These are phyloP conservation scores for Aspergillus sclerotioniger DNA, from an alignment of 495 filamentous ascomycete species.

Conservation along the genomic window DNA sequence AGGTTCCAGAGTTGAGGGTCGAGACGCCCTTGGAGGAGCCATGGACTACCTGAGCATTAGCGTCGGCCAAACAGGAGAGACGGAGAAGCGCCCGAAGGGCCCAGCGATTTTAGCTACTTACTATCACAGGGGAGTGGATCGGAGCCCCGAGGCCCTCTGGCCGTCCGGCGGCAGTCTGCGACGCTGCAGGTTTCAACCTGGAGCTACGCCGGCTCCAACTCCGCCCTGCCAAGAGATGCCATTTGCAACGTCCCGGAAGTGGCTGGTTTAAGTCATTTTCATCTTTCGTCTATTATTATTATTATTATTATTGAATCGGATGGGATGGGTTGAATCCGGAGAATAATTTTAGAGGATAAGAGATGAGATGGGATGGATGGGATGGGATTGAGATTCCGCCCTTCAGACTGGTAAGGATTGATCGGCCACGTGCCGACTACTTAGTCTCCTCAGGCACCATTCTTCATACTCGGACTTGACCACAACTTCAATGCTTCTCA, in stretches of 20 bases:
- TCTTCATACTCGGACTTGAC: not conserved
- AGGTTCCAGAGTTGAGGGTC: conserved; percentile 3
- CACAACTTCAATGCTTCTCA: not conserved
- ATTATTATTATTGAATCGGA: not conserved
- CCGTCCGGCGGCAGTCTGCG: conserved; percentile 32
- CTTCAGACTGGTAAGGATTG: not conserved
- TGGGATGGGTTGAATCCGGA: not conserved
- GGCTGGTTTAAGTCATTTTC: not conserved
- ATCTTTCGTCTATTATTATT: not conserved
- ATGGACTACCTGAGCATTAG: conserved; percentile 20
- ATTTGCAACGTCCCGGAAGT: not conserved
- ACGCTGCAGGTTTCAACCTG: conserved; percentile 36
- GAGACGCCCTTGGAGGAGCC: conserved; percentile 15
- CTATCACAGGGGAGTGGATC: conserved; percentile 11
- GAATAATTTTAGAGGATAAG: not conserved
- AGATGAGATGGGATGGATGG: not conserved
- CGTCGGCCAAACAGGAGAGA: conserved; percentile 1
- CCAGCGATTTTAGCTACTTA: conserved; percentile 7
- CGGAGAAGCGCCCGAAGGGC: conserved; percentile 9
- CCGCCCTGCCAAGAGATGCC: conserved; percentile 21
- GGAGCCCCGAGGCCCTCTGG: conserved; percentile 7
- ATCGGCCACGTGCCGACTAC: not conserved
- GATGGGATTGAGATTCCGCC: not conserved
- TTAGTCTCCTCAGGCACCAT: too few species aligned
- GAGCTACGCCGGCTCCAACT: conserved; percentile 12